Evolutionary conservation across 176 grass and related monocot genomes (phyloP).

Genomic region (Zea mays): DNA sequence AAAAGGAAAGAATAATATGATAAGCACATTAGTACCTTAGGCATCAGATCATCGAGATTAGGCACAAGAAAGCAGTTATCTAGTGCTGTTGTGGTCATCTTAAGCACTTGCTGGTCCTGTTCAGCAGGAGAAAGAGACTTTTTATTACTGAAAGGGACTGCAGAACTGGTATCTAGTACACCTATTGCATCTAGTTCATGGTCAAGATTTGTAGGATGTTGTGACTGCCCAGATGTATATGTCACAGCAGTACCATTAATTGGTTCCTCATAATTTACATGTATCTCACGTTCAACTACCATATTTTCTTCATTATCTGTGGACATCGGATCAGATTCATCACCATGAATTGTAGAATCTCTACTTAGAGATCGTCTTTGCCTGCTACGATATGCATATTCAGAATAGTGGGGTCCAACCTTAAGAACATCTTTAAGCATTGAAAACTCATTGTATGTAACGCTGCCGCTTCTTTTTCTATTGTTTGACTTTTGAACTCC

Average conservation of each 20-base stretch:
- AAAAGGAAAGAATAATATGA: constrained; percentile 5
- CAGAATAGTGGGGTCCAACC: constrained; percentile 56
- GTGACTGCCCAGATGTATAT: constrained; percentile 38
- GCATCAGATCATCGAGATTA: constrained; percentile 28
- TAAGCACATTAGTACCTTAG: constrained; percentile 40
- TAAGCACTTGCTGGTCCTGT: constrained; percentile 40
- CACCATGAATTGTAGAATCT: constrained; percentile 35
- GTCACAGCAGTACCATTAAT: constrained; percentile 23
- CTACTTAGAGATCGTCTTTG: constrained; percentile 38
- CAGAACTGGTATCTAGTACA: constrained; percentile 23
- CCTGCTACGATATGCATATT: constrained; percentile 39
- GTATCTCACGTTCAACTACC: constrained; percentile 69
- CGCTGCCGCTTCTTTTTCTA: constrained; percentile 54
- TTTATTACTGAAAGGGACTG: constrained; percentile 33
- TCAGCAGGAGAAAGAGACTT: constrained; percentile 20
- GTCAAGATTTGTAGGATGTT: constrained; percentile 38
- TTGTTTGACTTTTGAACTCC: constrained; percentile 55
- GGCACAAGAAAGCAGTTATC: constrained; percentile 19
- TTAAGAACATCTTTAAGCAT: constrained; percentile 89
- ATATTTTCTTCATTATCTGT: constrained; percentile 46
- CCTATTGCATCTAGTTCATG: constrained; percentile 32
- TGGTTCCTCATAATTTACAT: constrained; percentile 72
- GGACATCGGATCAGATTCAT: constrained; percentile 32
- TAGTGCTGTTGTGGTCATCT: constrained; percentile 25
- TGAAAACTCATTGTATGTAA: constrained; percentile 60